Conservation (phyloP, 768 basidiomycete species). For the Kwoniella europaea region DNA sequence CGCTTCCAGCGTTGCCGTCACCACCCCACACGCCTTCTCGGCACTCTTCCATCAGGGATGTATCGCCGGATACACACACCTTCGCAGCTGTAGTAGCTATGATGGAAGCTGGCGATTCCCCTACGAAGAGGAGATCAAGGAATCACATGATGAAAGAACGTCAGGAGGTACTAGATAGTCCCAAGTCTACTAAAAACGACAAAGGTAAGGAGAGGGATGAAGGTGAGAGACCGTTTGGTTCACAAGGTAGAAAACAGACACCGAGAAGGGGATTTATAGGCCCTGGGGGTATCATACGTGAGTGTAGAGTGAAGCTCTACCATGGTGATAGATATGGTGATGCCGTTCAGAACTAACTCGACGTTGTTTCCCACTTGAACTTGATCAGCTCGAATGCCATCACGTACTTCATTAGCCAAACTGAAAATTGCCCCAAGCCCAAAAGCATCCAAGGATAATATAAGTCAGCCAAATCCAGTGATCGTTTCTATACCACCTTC, state of each 20-base stretch:
- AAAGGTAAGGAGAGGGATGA: constrained; percentile 21
- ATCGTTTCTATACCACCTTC: constrained; percentile 15
- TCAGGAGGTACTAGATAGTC: constrained; percentile 3
- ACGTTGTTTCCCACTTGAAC: background rate
- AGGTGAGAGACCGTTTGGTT: background rate
- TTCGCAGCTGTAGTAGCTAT: constrained; percentile 31
- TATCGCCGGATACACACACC: constrained; percentile 3
- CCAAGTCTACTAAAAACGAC: constrained; percentile 1
- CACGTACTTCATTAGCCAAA: constrained; percentile 28
- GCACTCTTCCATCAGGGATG: background rate
- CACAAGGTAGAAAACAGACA: constrained; percentile 33
- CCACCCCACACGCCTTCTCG: constrained; percentile 9
- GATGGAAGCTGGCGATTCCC: constrained; percentile 27
- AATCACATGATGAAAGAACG: background rate
- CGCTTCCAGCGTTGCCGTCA: background rate
- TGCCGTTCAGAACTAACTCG: too few relatives aligned
- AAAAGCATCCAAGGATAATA: background rate
- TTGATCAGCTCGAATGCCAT: constrained; percentile 29
- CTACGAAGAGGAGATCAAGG: constrained; percentile 3
- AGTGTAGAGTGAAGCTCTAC: constrained; percentile 4
- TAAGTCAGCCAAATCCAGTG: constrained; percentile 3
- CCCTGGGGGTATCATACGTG: constrained; percentile 36
- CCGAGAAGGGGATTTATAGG: constrained; percentile 32
- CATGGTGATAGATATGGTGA: too few relatives aligned
- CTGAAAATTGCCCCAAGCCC: constrained; percentile 14